phyloP scores from a whole-genome alignment of 139 green algal species.

The Chlorella sorokiniana region DNA sequence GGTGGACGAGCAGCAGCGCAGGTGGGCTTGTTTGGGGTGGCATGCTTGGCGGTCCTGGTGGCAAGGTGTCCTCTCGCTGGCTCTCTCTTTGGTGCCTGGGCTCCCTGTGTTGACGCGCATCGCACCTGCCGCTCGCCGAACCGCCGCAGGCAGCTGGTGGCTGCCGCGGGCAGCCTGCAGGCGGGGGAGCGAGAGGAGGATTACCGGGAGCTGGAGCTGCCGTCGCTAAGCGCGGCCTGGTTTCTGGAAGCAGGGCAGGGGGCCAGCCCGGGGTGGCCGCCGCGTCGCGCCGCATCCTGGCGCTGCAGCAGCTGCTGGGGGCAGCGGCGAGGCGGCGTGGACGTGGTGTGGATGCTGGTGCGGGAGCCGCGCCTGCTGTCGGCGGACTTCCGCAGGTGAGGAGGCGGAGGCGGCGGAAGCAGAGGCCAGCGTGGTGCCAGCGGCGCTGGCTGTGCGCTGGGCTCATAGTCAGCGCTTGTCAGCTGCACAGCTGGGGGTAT shows the following conservation, averaged over 20 bases:
- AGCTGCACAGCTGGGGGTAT: too few relatives aligned
- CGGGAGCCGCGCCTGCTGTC: conserved; percentile 66
- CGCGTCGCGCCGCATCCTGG: conserved; percentile 55
- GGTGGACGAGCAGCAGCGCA: conserved; percentile 26
- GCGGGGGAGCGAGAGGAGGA: not conserved
- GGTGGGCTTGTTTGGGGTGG: not conserved
- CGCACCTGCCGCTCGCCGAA: not conserved
- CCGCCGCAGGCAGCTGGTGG: conserved; percentile 28
- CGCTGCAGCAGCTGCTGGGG: conserved; percentile 69
- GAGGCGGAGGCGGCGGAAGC: not conserved
- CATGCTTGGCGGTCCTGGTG: not conserved
- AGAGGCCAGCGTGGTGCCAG: too few relatives aligned
- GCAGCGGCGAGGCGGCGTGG: conserved; percentile 40
- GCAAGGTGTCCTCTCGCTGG: not conserved
- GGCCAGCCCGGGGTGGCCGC: conserved; percentile 40
- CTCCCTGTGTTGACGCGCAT: not conserved
- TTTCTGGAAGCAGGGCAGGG: not conserved
- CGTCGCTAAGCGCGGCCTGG: conserved; percentile 44
- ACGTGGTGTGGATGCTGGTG: conserved; percentile 63
- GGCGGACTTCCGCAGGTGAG: conserved; percentile 41
- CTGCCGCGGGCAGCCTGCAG: not conserved
- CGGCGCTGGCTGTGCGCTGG: too few relatives aligned
- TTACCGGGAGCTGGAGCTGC: conserved; percentile 23
- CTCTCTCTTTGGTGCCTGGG: not conserved
- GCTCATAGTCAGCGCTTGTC: too few relatives aligned